phyloP scores from a whole-genome alignment of 2,329 filamentous ascomycete species.

The Trichoderma harzianum region DNA sequence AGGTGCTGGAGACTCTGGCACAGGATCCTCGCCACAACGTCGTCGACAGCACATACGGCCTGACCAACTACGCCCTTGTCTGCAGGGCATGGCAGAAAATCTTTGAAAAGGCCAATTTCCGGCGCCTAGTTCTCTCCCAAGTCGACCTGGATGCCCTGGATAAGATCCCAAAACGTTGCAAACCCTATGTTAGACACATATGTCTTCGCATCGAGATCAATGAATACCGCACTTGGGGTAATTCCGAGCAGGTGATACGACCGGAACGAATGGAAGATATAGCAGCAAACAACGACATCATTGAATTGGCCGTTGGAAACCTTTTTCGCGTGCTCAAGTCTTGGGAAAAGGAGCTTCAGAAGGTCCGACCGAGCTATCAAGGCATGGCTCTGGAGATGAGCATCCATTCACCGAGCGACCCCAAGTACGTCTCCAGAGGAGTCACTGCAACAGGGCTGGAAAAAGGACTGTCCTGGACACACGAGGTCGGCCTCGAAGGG shows the following conservation, averaged over 20 bases:
- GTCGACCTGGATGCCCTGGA: not conserved
- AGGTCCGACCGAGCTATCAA: not conserved
- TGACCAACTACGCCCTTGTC: slow-evolving; percentile 9
- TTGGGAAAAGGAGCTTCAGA: not conserved
- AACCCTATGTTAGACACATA: not conserved
- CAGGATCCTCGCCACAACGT: not conserved
- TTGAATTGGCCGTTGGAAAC: not conserved
- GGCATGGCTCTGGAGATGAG: slow-evolving; percentile 4
- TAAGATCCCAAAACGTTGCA: not conserved
- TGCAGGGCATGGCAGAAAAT: not conserved
- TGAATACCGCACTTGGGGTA: not conserved
- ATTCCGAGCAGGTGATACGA: not conserved
- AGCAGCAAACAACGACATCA: not conserved
- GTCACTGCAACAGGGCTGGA: not conserved
- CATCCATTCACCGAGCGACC: slow-evolving; percentile 8
- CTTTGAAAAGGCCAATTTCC: not conserved
- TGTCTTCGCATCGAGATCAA: slow-evolving; percentile 9
- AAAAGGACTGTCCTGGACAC: not conserved
- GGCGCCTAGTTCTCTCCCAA: not conserved
- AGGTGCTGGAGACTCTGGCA: not conserved
- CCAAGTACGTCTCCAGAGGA: not conserved
- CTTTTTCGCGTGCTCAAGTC: not conserved
- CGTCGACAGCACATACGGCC: not conserved
- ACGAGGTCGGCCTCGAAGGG: not conserved
- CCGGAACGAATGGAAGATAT: not conserved